These are phyloP conservation scores for Schizonepeta tenuifolia DNA, from an alignment of 257 asterid species.

Conservation along the genomic window DNA sequence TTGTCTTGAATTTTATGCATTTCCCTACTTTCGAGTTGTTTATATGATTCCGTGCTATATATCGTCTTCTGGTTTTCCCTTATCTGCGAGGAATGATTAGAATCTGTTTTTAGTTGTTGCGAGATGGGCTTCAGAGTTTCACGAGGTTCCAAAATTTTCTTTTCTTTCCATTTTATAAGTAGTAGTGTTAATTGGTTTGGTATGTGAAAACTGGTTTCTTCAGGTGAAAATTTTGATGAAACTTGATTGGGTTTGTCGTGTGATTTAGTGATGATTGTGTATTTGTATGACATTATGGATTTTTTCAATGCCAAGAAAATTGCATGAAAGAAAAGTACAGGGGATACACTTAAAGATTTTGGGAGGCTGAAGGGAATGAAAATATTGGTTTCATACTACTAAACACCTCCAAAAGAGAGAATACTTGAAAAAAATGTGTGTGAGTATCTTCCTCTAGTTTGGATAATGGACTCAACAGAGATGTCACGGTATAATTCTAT, in stretches of 20 bases:
- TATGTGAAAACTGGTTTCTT: slow-evolving; percentile 4
- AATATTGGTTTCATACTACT: neutral
- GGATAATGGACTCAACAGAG: neutral
- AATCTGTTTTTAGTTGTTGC: neutral
- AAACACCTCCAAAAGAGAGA: neutral
- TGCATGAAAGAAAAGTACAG: neutral
- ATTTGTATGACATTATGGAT: too few relatives aligned
- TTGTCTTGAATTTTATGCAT: slow-evolving; percentile 11
- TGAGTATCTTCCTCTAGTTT: neutral
- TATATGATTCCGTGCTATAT: neutral
- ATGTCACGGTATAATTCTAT: neutral
- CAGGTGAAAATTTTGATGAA: slow-evolving; percentile 7
- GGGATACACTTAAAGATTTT: neutral
- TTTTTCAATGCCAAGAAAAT: too few relatives aligned
- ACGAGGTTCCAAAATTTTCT: neutral
- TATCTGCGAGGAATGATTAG: neutral
- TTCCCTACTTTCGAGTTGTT: neutral
- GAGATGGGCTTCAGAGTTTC: slow-evolving; percentile 6
- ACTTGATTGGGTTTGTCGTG: neutral
- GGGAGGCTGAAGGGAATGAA: neutral
- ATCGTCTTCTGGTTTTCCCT: slow-evolving; percentile 1
- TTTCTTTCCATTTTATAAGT: neutral
- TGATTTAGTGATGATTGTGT: neutral
- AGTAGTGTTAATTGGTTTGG: neutral
- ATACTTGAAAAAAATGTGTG: neutral